Percentiles rank a stretch among this genome's conserved stretches.
These are phyloP conservation scores for Dryas drummondii DNA, from an alignment of 306 rosid genomes.

Conservation along the genomic window DNA sequence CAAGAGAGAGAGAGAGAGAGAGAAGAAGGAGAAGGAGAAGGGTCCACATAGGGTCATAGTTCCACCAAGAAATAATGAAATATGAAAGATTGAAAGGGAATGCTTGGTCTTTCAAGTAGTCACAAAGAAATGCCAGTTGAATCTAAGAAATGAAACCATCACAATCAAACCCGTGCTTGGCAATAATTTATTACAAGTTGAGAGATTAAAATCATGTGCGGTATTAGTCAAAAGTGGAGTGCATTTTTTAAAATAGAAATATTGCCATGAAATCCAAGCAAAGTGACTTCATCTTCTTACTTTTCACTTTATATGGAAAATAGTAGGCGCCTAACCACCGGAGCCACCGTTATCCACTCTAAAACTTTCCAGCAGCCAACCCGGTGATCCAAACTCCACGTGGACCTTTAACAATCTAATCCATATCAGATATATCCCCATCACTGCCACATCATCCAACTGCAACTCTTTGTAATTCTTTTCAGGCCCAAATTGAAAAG, in stretches of 20 bases:
- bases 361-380: slow-evolving; percentile 11
- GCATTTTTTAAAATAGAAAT: not conserved
- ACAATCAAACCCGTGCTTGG: slow-evolving; percentile 17
- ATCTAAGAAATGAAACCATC: not conserved
- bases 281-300: slow-evolving; percentile 9
- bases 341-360: slow-evolving; percentile 13
- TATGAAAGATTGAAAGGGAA: not conserved
- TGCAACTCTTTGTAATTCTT: not conserved
- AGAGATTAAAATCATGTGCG: slow-evolving; percentile 27
- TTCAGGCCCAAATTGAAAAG: not conserved
- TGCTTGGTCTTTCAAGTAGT: slow-evolving; percentile 1
- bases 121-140: not conserved
- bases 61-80: slow-evolving; percentile 6
- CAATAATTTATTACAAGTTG: not conserved
- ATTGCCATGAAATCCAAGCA: not conserved
- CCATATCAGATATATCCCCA: not conserved
- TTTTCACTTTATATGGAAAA: slow-evolving; percentile 2
- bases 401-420: slow-evolving; percentile 11
- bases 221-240: slow-evolving; percentile 23
- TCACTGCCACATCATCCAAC: not conserved
- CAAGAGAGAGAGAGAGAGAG: not conserved
- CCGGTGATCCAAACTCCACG: not conserved
- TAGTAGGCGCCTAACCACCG: slow-evolving; percentile 32
- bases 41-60: slow-evolving; percentile 19
- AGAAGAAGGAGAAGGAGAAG: not conserved